phyloP scores from a whole-genome alignment of 2,329 filamentous ascomycete genomes.

The Curvularia sp. region DNA sequence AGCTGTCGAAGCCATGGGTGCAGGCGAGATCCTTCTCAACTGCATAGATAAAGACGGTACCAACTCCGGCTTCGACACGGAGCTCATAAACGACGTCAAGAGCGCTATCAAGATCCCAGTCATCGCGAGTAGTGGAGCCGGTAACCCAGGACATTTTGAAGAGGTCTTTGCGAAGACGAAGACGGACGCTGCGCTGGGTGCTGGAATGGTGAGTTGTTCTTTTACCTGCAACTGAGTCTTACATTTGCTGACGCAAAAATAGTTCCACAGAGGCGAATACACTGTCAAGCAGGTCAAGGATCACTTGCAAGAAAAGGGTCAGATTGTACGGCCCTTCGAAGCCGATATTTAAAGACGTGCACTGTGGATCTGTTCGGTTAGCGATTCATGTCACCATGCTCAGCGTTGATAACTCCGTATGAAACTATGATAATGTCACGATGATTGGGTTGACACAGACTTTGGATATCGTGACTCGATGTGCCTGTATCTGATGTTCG shows the following conservation, averaged over 20 bases:
- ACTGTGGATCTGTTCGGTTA: too few species aligned
- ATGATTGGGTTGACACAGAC: neutral
- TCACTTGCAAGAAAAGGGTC: slow-evolving; percentile 71
- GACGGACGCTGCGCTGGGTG: slow-evolving; percentile 91
- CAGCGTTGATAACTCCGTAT: neutral
- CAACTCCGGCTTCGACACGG: slow-evolving; percentile 92
- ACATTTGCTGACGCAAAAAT: slow-evolving; percentile 15
- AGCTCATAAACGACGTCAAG: slow-evolving; percentile 90
- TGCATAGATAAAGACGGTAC: slow-evolving; percentile 97
- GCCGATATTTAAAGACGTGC: slow-evolving; percentile 23
- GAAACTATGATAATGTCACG: neutral
- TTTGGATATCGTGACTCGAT: neutral
- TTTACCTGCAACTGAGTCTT: neutral
- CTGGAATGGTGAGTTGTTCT: slow-evolving; percentile 74
- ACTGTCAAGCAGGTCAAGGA: slow-evolving; percentile 95
- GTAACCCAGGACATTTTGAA: slow-evolving; percentile 83
- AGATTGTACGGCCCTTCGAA: slow-evolving; percentile 83
- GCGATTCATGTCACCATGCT: neutral
- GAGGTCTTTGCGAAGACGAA: slow-evolving; percentile 87
- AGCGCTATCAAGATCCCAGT: slow-evolving; percentile 87
- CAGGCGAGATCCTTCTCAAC: slow-evolving; percentile 93
- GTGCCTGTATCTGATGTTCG: neutral
- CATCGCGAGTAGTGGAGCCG: slow-evolving; percentile 92
- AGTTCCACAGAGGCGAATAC: slow-evolving; percentile 94
- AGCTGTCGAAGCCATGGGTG: slow-evolving; percentile 94